Base-by-base conservation (phyloP, 225 moss, liverwort and hornwort genomes). In the Anthoceros angustus region DNA sequence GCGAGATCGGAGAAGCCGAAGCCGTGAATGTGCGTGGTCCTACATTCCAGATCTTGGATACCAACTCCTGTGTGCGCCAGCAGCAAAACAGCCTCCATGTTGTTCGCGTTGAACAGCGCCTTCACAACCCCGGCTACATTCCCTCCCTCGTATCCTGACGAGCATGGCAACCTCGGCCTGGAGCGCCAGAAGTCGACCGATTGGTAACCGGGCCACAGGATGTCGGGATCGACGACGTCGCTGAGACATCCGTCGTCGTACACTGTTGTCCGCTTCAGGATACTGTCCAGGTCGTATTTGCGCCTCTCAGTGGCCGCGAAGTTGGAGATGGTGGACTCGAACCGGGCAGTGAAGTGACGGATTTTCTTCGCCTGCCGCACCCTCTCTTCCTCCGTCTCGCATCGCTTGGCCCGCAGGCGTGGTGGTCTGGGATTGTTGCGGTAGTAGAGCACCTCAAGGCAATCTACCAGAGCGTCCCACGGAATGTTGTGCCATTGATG, bases 401-500 rank as follows among this genome's bases (percentile, higher is more conserved):
- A 55, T 1, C 5, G 12, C 55, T 55, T 55, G 18, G 18, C 8
- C 55, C 4, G 14, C 55, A 55, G 55, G 7, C 14, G 2, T 15
- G 55, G 7, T 55, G 55, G 8, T 15, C 8, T 4, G 4, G 10
- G 18, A 55, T 8, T 9, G 55, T 20, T 20, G 12, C 55, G 55
- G 55, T 0, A 9, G n/a, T 55, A 15, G n/a, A 20, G 1, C 6
- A 55, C 14, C 55, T 55, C 55, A 18, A 55, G 1, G 55, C 55
- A 55, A 23, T 55, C 55, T 5, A 50, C 55, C 55, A 55, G 55
- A 5, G 8, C 6, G 6, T 55, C n/a, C 55, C 55, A 55, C 55
- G 55, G 55, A 15, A 55, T 55, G 55, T 55, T 55, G 55, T 55
- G 55, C 55, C 8, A 55, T 23, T 55, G 55, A 20, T 55, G 55